Conservation (phyloP, 106 monocot genomes). For the Alisma plantagoaquatica region DNA sequence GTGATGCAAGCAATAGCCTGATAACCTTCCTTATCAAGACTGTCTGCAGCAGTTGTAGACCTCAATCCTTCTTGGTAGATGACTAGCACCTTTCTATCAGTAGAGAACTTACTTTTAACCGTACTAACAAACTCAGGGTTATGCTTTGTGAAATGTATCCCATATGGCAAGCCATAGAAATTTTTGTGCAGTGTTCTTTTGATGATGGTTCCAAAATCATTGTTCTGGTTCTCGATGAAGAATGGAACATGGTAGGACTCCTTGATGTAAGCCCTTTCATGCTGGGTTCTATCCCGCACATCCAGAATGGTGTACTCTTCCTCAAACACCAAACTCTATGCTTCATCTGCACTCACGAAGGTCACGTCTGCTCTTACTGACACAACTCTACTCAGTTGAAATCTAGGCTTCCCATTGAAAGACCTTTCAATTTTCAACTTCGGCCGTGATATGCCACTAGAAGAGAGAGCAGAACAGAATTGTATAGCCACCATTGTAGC, state of each 20-base stretch:
- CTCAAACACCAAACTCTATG: constrained; percentile 69
- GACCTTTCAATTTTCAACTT: too few relatives aligned
- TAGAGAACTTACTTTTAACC: constrained; percentile 48
- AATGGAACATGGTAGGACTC: constrained; percentile 59
- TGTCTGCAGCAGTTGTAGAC: too few relatives aligned
- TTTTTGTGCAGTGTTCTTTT: constrained; percentile 88
- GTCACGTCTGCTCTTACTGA: constrained; percentile 50
- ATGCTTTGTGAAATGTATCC: constrained; percentile 71
- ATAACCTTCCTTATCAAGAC: too few relatives aligned
- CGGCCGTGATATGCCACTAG: too few relatives aligned
- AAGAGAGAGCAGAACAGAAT: too few relatives aligned
- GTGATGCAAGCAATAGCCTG: too few relatives aligned
- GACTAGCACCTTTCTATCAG: constrained; percentile 63
- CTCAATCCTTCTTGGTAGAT: constrained; percentile 96
- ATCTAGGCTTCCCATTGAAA: neutral
- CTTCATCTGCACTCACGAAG: constrained; percentile 75
- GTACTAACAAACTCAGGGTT: constrained; percentile 71
- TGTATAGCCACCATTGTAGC: too few relatives aligned
- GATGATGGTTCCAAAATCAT: constrained; percentile 67
- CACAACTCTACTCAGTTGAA: neutral
- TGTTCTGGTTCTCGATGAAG: constrained; percentile 80
- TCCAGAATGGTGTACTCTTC: constrained; percentile 69
- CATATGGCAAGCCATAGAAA: constrained; percentile 79
- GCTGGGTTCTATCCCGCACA: constrained; percentile 71
- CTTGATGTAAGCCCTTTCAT: constrained; percentile 60